A percentile compares a stretch with the other conserved stretches of the same genome.
These are phyloP conservation scores for Thraustochytrium striatum DNA, from an alignment of 352 stramenopile genomes.

Conservation along the genomic window DNA sequence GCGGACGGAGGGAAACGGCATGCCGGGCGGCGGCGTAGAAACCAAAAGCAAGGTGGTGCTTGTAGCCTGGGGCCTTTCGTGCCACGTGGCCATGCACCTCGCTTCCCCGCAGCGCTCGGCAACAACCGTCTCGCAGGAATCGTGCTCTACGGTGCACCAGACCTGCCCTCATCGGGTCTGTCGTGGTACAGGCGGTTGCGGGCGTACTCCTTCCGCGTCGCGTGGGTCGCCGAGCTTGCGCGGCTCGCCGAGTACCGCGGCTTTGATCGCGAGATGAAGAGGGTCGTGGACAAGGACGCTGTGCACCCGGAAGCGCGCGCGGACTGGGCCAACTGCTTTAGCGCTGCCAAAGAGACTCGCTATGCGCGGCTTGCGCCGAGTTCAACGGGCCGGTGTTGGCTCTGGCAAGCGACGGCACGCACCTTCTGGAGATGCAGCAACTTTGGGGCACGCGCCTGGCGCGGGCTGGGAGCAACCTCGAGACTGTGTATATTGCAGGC, in stretches of 20 bases:
- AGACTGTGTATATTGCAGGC: not conserved
- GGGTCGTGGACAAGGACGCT: not conserved
- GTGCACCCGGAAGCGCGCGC: conserved; percentile 6
- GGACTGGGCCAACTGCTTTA: conserved; percentile 19
- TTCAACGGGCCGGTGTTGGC: conserved; percentile 10
- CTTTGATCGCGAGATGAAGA: not conserved
- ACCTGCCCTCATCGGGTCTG: not conserved
- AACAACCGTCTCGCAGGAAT: conserved; percentile 17
- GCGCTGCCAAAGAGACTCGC: not conserved
- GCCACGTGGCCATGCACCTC: conserved; percentile 37
- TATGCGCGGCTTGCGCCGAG: conserved; percentile 2
- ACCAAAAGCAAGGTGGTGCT: conserved; percentile 3
- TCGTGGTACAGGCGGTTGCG: not conserved
- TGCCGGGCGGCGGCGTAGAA: not conserved
- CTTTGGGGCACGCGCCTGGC: not conserved
- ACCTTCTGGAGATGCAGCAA: not conserved
- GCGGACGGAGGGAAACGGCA: not conserved
- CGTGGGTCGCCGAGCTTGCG: conserved; percentile 24
- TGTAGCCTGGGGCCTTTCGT: conserved; percentile 12
- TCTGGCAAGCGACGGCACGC: not conserved
- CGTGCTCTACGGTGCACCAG: conserved; percentile 15
- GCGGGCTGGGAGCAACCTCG: conserved; percentile 3
- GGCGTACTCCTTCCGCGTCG: not conserved
- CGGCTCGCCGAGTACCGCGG: conserved; percentile 21
- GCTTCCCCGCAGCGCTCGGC: conserved; percentile 11